phyloP scores from a whole-genome alignment of 1,284 basidiomycete species.

The Chalciporus piperatoides region DNA sequence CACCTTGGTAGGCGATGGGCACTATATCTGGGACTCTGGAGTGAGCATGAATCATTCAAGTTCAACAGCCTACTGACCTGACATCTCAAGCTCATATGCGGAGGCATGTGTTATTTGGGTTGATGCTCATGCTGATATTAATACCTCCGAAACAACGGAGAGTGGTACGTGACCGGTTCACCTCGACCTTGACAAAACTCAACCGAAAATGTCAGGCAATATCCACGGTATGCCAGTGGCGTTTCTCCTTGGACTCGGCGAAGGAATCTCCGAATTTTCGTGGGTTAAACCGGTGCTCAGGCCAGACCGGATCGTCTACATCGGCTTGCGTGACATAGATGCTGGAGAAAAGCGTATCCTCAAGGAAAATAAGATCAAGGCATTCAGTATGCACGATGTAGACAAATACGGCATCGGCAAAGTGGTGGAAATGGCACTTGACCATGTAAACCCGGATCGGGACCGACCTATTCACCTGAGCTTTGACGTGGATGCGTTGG shows the following conservation, averaged over 20 bases:
- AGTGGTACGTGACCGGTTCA: constrained; percentile 49
- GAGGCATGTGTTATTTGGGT: constrained; percentile 90
- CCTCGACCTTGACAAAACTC: background rate
- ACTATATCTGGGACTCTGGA: constrained; percentile 81
- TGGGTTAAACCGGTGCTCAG: constrained; percentile 81
- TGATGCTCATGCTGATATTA: constrained; percentile 94
- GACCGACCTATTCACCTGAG: constrained; percentile 89
- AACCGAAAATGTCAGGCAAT: constrained; percentile 56
- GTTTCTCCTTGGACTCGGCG: constrained; percentile 81
- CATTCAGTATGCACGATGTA: constrained; percentile 97
- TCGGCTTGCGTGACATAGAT: constrained; percentile 95
- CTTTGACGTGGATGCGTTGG: constrained; percentile 95
- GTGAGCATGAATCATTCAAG: constrained; percentile 38
- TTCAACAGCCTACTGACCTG: constrained; percentile 11
- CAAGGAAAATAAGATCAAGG: constrained; percentile 85
- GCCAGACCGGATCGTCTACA: constrained; percentile 82
- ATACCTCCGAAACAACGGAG: constrained; percentile 82
- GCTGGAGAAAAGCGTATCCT: constrained; percentile 87
- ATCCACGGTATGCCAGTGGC: constrained; percentile 98
- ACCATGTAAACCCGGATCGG: constrained; percentile 85
- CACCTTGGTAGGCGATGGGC: constrained; percentile 71
- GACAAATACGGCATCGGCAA: constrained; percentile 96
- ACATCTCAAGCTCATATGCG: constrained; percentile 52
- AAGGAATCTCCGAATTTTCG: constrained; percentile 56
- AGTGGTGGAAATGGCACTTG: constrained; percentile 94